Conservation (phyloP, 768 basidiomycete species). For the Boletus sp. region DNA sequence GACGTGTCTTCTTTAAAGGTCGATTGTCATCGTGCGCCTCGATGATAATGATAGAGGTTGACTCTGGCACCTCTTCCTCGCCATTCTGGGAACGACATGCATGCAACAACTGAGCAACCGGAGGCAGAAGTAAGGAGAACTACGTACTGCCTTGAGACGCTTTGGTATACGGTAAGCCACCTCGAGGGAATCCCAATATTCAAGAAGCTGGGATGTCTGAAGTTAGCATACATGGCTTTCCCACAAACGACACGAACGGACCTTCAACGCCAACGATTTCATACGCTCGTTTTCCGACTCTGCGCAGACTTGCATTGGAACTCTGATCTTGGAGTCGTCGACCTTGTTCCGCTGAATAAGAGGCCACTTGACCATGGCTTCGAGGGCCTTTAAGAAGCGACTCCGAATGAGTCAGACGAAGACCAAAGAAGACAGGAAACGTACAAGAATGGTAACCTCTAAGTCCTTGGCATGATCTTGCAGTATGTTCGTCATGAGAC, state of each 20-base stretch:
- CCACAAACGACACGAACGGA: slow-evolving; percentile 27
- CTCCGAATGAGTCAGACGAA: background rate
- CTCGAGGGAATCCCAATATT: slow-evolving; percentile 75
- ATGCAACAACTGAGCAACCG: slow-evolving; percentile 3
- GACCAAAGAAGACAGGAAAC: slow-evolving; percentile 25
- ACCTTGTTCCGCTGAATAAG: slow-evolving; percentile 87
- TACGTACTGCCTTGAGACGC: slow-evolving; percentile 44
- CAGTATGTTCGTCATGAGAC: slow-evolving; percentile 85
- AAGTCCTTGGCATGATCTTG: slow-evolving; percentile 69
- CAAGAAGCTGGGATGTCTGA: slow-evolving; percentile 53
- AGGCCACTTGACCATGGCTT: slow-evolving; percentile 76
- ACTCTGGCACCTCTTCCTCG: slow-evolving; percentile 27
- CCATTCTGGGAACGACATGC: slow-evolving; percentile 23
- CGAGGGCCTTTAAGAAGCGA: slow-evolving; percentile 45
- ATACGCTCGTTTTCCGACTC: slow-evolving; percentile 55
- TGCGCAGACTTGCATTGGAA: slow-evolving; percentile 54
- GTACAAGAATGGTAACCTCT: slow-evolving; percentile 68
- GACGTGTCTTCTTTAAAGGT: slow-evolving; percentile 31
- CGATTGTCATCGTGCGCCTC: slow-evolving; percentile 28
- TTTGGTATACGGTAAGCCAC: slow-evolving; percentile 87
- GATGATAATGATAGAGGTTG: slow-evolving; percentile 16
- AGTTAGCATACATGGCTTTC: background rate
- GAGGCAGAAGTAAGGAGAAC: background rate
- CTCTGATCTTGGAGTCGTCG: slow-evolving; percentile 72
- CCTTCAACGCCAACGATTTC: slow-evolving; percentile 59